A percentile compares a stretch with the other conserved stretches of the same genome.
phyloP scores from a whole-genome alignment of 73 alveolate species.

The Symbiodinium natans region DNA sequence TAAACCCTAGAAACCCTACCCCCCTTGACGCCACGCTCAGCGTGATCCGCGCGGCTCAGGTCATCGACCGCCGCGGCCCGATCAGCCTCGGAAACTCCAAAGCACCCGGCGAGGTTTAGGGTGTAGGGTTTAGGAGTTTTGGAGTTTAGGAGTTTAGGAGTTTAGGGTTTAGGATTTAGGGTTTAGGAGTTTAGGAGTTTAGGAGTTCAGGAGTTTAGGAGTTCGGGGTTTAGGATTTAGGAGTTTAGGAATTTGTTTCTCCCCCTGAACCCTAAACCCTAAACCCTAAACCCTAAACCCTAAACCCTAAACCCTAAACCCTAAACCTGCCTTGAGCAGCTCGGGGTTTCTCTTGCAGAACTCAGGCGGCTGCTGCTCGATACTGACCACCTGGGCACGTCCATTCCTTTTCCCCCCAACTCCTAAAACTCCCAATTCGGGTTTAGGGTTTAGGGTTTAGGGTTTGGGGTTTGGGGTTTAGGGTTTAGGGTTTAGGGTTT shows the following conservation, averaged over 20 bases:
- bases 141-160: too few relatives aligned
- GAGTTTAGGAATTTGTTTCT: too few relatives aligned
- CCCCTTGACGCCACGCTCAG: too few relatives aligned
- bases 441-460: not conserved
- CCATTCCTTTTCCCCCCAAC: not conserved
- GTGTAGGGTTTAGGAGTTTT: not conserved
- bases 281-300: not conserved
- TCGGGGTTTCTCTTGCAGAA: not conserved
- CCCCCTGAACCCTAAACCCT: not conserved
- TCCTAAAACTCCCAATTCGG: too few relatives aligned
- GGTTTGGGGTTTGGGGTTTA: not conserved
- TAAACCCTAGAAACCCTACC: too few relatives aligned
- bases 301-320: not conserved
- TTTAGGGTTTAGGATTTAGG: too few relatives aligned
- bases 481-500: too few relatives aligned
- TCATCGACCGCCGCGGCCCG: not conserved
- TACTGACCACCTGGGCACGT: not conserved
- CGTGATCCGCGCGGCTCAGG: not conserved
- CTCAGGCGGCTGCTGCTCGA: not conserved
- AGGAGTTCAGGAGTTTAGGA: too few relatives aligned
- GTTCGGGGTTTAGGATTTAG: too few relatives aligned
- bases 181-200: too few relatives aligned
- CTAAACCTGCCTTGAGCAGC: not conserved
- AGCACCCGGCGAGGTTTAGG: not conserved
- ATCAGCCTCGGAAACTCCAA: not conserved